Conservation (phyloP, 208 protist species). For the Perkinsela sp. region DNA sequence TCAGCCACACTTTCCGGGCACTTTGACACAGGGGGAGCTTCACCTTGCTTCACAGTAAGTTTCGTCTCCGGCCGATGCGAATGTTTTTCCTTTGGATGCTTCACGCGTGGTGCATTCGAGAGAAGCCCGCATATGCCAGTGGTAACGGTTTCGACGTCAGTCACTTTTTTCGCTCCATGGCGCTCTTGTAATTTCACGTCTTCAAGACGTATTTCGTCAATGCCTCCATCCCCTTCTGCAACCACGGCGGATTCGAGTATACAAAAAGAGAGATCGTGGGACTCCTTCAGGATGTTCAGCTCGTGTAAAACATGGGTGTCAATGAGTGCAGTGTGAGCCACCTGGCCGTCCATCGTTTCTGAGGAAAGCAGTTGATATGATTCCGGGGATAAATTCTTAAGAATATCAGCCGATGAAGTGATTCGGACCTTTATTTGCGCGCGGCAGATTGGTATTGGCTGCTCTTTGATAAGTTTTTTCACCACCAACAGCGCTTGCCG, state of each 20-base stretch:
- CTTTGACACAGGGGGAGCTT: too few species aligned
- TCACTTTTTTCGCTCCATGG: too few species aligned
- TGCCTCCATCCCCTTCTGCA: not conserved
- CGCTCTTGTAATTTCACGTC: too few species aligned
- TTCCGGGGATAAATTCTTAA: conserved; percentile 5
- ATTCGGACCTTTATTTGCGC: conserved; percentile 74
- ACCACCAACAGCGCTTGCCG: conserved; percentile 75
- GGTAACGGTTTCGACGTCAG: too few species aligned
- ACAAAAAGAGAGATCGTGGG: not conserved
- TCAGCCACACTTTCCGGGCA: too few species aligned
- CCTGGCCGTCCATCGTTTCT: not conserved
- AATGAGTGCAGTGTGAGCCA: not conserved
- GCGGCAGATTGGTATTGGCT: conserved; percentile 63
- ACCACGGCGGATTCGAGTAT: not conserved
- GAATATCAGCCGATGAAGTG: conserved; percentile 10
- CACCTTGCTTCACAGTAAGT: too few species aligned
- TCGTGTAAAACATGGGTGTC: not conserved
- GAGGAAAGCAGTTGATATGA: not conserved
- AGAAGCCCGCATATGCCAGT: too few species aligned
- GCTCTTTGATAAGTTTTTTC: conserved; percentile 34
- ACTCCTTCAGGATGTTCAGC: not conserved
- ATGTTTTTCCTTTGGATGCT: too few species aligned
- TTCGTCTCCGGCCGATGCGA: too few species aligned
- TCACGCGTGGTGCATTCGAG: too few species aligned
- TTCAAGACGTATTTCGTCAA: too few species aligned